Conservation (phyloP, 75 land plant species). For the Pinus tabuliformis region DNA sequence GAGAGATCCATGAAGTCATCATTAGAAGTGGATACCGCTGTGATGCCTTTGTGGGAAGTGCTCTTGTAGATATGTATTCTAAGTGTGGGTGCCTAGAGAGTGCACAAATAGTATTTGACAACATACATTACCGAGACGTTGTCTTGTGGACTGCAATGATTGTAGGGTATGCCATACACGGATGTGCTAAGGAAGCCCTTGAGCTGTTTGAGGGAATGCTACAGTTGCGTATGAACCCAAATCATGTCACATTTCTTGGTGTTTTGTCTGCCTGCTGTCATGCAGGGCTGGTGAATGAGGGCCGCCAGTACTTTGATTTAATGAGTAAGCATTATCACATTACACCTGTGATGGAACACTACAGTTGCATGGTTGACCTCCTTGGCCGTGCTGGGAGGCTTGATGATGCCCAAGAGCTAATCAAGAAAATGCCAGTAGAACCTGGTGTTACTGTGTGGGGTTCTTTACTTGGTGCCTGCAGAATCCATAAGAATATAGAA, state of each 20-base stretch:
- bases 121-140: neutral
- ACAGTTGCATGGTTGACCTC: constrained; percentile 64
- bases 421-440: constrained; percentile 43
- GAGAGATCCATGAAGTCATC: constrained; percentile 10
- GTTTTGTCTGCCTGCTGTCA: constrained; percentile 70
- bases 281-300: constrained; percentile 53
- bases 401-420: constrained; percentile 28
- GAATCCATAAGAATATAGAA: neutral
- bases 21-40: constrained; percentile 2
- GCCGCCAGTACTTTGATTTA: constrained; percentile 27
- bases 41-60: constrained; percentile 6
- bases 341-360: constrained; percentile 50
- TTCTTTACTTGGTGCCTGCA: constrained; percentile 45
- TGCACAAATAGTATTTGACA: constrained; percentile 33
- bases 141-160: neutral
- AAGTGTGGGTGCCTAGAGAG: constrained; percentile 16
- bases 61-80: constrained; percentile 23
- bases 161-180: constrained; percentile 43
- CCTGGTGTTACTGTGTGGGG: constrained; percentile 63
- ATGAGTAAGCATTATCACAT: constrained; percentile 32
- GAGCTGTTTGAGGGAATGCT: constrained; percentile 39
- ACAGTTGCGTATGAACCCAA: constrained; percentile 16
- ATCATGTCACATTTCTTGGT: constrained; percentile 32
- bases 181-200: constrained; percentile 34
- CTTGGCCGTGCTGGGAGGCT: constrained; percentile 49